These are phyloP conservation scores for Hypoxylon sp. DNA, from an alignment of 2,329 filamentous ascomycete genomes.

Conservation along the genomic window DNA sequence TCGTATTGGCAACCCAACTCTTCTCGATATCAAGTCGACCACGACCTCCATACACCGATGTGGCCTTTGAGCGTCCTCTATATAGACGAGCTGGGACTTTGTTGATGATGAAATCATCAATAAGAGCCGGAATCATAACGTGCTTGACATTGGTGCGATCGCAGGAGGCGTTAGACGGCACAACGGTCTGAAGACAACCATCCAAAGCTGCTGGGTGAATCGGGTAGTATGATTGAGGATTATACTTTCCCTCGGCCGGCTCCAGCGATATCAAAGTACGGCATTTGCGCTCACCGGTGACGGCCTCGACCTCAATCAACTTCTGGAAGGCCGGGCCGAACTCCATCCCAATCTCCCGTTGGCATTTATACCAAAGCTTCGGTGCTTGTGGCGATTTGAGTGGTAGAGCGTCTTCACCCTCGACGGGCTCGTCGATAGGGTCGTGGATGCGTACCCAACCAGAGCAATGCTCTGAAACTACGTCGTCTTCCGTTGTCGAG, in stretches of 20 bases:
- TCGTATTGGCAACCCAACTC: constrained; percentile 30
- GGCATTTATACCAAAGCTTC: constrained; percentile 52
- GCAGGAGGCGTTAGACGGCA: constrained; percentile 21
- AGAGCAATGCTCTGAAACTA: constrained; percentile 39
- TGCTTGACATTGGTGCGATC: constrained; percentile 39
- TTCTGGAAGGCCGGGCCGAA: constrained; percentile 50
- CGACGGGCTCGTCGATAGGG: constrained; percentile 8
- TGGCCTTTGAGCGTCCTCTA: constrained; percentile 1
- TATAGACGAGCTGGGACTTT: constrained; percentile 5
- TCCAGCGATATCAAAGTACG: constrained; percentile 37
- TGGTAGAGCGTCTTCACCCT: constrained; percentile 1
- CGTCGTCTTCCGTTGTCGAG: constrained; percentile 13
- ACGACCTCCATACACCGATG: constrained; percentile 29
- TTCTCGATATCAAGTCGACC: constrained; percentile 32
- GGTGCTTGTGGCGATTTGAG: constrained; percentile 2
- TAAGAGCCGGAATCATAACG: constrained; percentile 26
- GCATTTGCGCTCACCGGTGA: constrained; percentile 35
- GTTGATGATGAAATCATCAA: constrained; percentile 43
- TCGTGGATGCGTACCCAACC: constrained; percentile 46
- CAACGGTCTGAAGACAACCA: constrained; percentile 41
- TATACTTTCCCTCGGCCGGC: constrained; percentile 39
- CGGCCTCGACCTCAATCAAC: constrained; percentile 30
- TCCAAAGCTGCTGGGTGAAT: constrained; percentile 50
- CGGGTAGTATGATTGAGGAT: constrained; percentile 48
- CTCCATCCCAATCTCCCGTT: constrained; percentile 50